Evolutionary conservation across 1,139 yeast species (phyloP), one percentile per base, ranked within the genome.

Genomic region (Hansenula sp.): DNA sequence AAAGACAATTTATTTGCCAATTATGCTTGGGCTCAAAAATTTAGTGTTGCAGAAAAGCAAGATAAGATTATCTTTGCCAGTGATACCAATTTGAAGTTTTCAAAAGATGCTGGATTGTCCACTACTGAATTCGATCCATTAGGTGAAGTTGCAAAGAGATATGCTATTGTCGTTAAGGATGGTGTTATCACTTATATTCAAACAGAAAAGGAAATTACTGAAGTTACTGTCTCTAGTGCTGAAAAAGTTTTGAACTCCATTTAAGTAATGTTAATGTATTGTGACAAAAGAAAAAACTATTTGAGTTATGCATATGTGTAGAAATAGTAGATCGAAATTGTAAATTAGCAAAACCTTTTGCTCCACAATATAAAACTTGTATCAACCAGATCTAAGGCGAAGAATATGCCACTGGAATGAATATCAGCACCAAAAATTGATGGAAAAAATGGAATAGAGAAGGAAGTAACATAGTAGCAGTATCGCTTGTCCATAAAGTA

Each of bases 1-100:
- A 83, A 85, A 45, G 89, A 87, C 62, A 90, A 85, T 56, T 83
- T 95, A 21, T 87, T 86, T 60, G 90, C 87, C 37, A 68, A 71
- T 59, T 66, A 73, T 44, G 92, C 90, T 19, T 85, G 94, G 92
- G 88, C 83, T 46, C 82, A 82, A 66, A 78, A 77, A 20, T 69
- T 85, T 31, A 60, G 59, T 34, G 72, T 66, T 29, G 52, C 29
- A 17, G 42, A 54, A 38, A 50, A 62, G n/a, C 47, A 68, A 51
- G 48, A 46, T 19, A 48, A 69, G 62, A 61, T 82, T 42, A 68
- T 79, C 52, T 85, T 86, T 61, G 94, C 80, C 40, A 69, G 82
- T 48, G 96, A 88, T 59, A 77, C 85, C 37, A 75, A 74, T 41
- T 79, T 80, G 39, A 64, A 65, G 36, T 78, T 84, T 53, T 71